phyloP scores from a whole-genome alignment of 192 early-diverging fungal genomes.

The Entomortierella beljakovae region DNA sequence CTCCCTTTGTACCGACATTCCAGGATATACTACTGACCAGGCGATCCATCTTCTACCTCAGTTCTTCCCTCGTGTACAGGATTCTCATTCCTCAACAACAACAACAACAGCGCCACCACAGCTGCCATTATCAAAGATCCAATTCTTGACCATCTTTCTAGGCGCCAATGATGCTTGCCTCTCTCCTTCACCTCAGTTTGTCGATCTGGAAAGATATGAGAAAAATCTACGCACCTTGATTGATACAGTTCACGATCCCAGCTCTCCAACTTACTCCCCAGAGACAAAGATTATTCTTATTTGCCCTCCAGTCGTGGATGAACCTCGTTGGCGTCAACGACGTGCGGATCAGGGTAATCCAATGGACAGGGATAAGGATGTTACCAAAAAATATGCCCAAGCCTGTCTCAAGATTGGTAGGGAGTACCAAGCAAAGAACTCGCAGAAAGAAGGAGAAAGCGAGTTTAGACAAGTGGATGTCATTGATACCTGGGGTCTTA shows the following conservation, averaged over 20 bases:
- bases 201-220: conserved; percentile 68
- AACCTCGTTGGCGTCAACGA: conserved; percentile 55
- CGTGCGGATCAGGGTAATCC: conserved; percentile 34
- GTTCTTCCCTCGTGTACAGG: conserved; percentile 60
- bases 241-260: conserved; percentile 59
- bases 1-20: not conserved
- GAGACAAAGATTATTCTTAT: conserved; percentile 74
- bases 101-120: not conserved
- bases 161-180: conserved; percentile 86
- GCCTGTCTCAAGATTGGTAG: conserved; percentile 48
- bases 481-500: conserved; percentile 20
- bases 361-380: conserved; percentile 52
- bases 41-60: conserved; percentile 64
- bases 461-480: conserved; percentile 54
- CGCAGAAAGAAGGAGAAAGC: conserved; percentile 40
- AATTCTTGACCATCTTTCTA: conserved; percentile 79
- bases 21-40: conserved; percentile 78
- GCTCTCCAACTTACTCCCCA: conserved; percentile 68
- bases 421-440: conserved; percentile 44
- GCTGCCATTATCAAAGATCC: conserved; percentile 41
- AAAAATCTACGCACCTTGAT: conserved; percentile 73
- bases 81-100: not conserved
- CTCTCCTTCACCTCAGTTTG: conserved; percentile 61
- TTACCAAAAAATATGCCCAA: conserved; percentile 65
- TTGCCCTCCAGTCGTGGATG: conserved; percentile 77